phyloP scores from a whole-genome alignment of 2,329 filamentous ascomycete species.

The Volutella citrinella region DNA sequence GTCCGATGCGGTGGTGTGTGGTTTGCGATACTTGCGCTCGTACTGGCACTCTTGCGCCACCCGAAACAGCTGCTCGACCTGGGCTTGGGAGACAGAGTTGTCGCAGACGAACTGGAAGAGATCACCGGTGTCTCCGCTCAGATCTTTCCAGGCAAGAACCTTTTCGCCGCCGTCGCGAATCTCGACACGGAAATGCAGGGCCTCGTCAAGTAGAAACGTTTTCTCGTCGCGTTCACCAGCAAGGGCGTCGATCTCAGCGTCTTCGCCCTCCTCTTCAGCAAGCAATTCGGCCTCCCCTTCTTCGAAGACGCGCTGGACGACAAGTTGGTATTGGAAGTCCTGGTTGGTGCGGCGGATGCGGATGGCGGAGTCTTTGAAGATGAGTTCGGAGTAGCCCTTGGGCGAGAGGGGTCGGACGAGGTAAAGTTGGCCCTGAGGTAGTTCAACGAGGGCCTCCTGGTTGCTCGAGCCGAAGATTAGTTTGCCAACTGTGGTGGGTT shows the following conservation, averaged over 20 bases:
- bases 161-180: slow-evolving; percentile 76
- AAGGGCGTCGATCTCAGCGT: slow-evolving; percentile 72
- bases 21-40: slow-evolving; percentile 88
- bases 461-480: slow-evolving; percentile 83
- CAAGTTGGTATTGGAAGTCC: slow-evolving; percentile 96
- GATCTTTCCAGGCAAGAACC: slow-evolving; percentile 89
- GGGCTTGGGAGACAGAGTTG: slow-evolving; percentile 61
- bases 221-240: slow-evolving; percentile 89
- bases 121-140: slow-evolving; percentile 90
- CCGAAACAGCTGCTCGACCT: slow-evolving; percentile 76
- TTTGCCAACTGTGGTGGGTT: slow-evolving; percentile 67
- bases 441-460: slow-evolving; percentile 91
- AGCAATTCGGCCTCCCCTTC: slow-evolving; percentile 93
- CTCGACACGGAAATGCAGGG: slow-evolving; percentile 82
- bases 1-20: slow-evolving; percentile 75
- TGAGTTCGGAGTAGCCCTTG: slow-evolving; percentile 97
- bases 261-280: slow-evolving; percentile 84
- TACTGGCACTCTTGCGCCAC: slow-evolving; percentile 92
- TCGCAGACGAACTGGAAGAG: slow-evolving; percentile 99
- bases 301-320: slow-evolving; percentile 93
- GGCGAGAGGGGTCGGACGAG: slow-evolving; percentile 92
- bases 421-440: slow-evolving; percentile 94
- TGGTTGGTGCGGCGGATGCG: slow-evolving; percentile 90
- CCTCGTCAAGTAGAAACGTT: slow-evolving; percentile 92
- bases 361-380: slow-evolving; percentile 95